A percentile compares a stretch with the other conserved stretches of the same genome.
Conservation (phyloP, 768 basidiomycete genomes). For the Macrolepiota fuliginosa region DNA sequence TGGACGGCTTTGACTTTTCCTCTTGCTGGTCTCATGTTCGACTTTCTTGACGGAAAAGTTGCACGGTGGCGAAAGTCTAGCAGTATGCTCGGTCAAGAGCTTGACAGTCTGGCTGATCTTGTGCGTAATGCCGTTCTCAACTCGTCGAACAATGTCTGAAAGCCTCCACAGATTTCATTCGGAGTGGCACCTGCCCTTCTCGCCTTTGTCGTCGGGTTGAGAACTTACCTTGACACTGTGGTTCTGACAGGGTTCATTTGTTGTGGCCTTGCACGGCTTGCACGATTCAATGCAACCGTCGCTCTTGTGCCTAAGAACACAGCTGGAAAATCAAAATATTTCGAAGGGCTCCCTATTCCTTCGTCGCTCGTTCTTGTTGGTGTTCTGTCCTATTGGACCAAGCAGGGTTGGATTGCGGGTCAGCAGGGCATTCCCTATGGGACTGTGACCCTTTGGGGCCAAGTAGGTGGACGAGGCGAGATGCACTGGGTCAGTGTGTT, state of each 20-base stretch:
- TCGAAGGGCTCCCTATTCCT: conserved; percentile 97
- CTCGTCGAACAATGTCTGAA: conserved; percentile 10
- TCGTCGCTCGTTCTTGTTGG: conserved; percentile 81
- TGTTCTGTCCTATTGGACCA: conserved; percentile 78
- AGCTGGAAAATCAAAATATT: conserved; percentile 88
- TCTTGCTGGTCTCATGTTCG: conserved; percentile 93
- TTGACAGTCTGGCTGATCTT: conserved; percentile 95
- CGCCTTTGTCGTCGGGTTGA: conserved; percentile 86
- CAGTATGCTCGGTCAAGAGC: conserved; percentile 95
- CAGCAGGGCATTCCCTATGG: conserved; percentile 75
- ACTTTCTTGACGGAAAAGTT: conserved; percentile 96
- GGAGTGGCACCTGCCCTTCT: conserved; percentile 96
- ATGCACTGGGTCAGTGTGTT: conserved; percentile 76
- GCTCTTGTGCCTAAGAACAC: conserved; percentile 87
- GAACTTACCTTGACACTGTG: conserved; percentile 88
- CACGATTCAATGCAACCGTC: conserved; percentile 98
- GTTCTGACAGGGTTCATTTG: conserved; percentile 89
- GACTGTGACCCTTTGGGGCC: conserved; percentile 70
- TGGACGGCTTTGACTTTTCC: conserved; percentile 89
- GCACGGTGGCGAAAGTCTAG: conserved; percentile 95
- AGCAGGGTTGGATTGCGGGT: conserved; percentile 81
- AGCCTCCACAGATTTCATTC: conserved; percentile 77
- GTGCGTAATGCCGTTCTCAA: conserved; percentile 45
- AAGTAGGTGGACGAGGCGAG: conserved; percentile 74
- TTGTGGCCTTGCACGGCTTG: conserved; percentile 93